These are phyloP conservation scores for Trichoderma oligosporum DNA, from an alignment of 2,329 filamentous ascomycete species.

Conservation along the genomic window DNA sequence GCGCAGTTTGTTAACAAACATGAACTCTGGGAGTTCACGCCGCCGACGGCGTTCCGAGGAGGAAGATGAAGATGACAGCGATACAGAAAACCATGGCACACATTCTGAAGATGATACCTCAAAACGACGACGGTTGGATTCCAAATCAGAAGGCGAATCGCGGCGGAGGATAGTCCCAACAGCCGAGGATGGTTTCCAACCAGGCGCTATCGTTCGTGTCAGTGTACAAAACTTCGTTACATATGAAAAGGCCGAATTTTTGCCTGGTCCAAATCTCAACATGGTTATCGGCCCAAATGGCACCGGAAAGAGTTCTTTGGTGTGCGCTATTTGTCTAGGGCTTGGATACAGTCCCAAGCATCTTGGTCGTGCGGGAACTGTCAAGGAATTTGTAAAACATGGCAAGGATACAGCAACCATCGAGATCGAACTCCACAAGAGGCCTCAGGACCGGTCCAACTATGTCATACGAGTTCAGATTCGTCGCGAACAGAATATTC, in stretches of 20 bases:
- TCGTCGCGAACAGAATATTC: constrained; percentile 74
- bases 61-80: constrained; percentile 33
- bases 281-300: constrained; percentile 99
- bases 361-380: constrained; percentile 78
- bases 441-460: constrained; percentile 58
- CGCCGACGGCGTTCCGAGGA: constrained; percentile 44
- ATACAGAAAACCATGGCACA: constrained; percentile 22
- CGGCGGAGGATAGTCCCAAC: constrained; percentile 15
- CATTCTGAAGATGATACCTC: constrained; percentile 29
- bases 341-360: constrained; percentile 79
- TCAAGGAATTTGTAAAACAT: constrained; percentile 92
- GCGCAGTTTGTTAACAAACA: constrained; percentile 21
- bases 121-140: constrained; percentile 37
- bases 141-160: constrained; percentile 23
- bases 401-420: constrained; percentile 72
- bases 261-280: constrained; percentile 86
- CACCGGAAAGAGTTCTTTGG: constrained; percentile 93
- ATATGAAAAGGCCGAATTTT: constrained; percentile 87
- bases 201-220: constrained; percentile 86
- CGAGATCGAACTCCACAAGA: constrained; percentile 82
- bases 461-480: constrained; percentile 73
- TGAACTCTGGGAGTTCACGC: constrained; percentile 32
- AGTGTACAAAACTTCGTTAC: constrained; percentile 88
- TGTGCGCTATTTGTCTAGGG: constrained; percentile 93
- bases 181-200: constrained; percentile 47